phyloP scores from a whole-genome alignment of 2,329 filamentous ascomycete species.

The Phaeophleospora eucalypticola region DNA sequence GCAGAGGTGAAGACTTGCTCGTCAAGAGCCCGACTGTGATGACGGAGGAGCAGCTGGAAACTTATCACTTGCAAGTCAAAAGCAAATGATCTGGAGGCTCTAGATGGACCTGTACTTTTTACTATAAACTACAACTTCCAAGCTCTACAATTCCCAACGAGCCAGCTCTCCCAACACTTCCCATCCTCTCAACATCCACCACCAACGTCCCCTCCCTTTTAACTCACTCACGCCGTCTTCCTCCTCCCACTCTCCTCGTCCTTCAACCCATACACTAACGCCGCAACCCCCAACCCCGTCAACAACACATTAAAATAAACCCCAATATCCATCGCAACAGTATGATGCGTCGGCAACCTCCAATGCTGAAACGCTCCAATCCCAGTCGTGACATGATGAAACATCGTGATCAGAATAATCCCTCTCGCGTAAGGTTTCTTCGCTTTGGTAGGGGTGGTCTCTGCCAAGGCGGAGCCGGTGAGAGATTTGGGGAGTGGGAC shows the following conservation, averaged over 20 bases:
- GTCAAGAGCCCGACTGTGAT: constrained; percentile 72
- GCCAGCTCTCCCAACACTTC: background rate
- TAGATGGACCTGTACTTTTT: background rate
- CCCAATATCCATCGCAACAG: constrained; percentile 33
- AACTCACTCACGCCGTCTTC: constrained; percentile 4
- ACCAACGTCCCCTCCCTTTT: background rate
- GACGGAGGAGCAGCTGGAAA: constrained; percentile 55
- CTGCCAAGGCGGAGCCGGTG: constrained; percentile 20
- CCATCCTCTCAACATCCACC: background rate
- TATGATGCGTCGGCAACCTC: constrained; percentile 30
- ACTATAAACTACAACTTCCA: background rate
- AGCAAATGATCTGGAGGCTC: too few species aligned
- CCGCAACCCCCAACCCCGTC: constrained; percentile 26
- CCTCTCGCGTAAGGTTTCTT: constrained; percentile 33
- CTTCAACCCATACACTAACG: constrained; percentile 26
- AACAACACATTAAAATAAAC: constrained; percentile 33
- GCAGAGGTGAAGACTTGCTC: constrained; percentile 80
- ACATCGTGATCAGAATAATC: constrained; percentile 30
- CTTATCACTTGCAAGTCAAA: constrained; percentile 52
- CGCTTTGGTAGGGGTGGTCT: constrained; percentile 7
- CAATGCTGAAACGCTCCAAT: constrained; percentile 34
- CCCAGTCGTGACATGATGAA: constrained; percentile 35
- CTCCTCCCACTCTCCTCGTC: constrained; percentile 21
- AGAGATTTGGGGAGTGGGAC: constrained; percentile 25
- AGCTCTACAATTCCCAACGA: background rate